Evolutionary conservation across 164 flowering plant species (phyloP).

Genomic region (Magnolia officinalis): DNA sequence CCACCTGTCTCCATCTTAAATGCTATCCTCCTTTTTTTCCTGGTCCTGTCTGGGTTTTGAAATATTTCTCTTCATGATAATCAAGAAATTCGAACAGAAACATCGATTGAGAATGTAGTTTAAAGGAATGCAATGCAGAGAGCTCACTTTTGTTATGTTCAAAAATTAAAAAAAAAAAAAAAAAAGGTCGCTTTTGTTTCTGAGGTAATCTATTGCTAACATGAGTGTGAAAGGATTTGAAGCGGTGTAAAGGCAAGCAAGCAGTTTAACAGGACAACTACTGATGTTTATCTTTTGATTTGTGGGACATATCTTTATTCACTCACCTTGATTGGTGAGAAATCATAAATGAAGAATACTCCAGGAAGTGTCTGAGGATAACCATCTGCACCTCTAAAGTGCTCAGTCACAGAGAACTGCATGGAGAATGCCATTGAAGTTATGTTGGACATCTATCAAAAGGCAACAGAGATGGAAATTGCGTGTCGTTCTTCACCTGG

Average conservation of each 20-base stretch:
- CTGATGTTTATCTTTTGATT: not conserved
- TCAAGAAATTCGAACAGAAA: too few relatives aligned
- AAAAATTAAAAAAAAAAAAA: too few relatives aligned
- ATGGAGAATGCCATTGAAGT: slow-evolving; percentile 6
- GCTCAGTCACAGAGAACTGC: slow-evolving; percentile 84
- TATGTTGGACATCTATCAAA: not conserved
- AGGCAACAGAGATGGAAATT: not conserved
- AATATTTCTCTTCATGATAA: too few relatives aligned
- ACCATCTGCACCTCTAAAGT: slow-evolving; percentile 47
- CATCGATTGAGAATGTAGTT: too few relatives aligned
- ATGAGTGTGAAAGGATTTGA: not conserved
- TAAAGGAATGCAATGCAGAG: too few relatives aligned
- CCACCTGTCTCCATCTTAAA: too few relatives aligned
- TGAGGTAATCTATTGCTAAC: not conserved
- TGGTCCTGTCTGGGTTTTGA: too few relatives aligned
- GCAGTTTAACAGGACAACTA: not conserved
- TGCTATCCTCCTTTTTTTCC: too few relatives aligned
- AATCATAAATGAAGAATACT: slow-evolving; percentile 69
- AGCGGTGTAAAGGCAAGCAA: not conserved
- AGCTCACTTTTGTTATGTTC: not conserved
- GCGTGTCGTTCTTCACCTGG: slow-evolving; percentile 38
- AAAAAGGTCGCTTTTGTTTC: not conserved
- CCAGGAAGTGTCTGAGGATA: slow-evolving; percentile 47
- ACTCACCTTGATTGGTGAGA: slow-evolving; percentile 77
- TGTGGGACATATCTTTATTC: not conserved